phyloP scores from a whole-genome alignment of 345 rosid genomes.

The Physaria fendleri region DNA sequence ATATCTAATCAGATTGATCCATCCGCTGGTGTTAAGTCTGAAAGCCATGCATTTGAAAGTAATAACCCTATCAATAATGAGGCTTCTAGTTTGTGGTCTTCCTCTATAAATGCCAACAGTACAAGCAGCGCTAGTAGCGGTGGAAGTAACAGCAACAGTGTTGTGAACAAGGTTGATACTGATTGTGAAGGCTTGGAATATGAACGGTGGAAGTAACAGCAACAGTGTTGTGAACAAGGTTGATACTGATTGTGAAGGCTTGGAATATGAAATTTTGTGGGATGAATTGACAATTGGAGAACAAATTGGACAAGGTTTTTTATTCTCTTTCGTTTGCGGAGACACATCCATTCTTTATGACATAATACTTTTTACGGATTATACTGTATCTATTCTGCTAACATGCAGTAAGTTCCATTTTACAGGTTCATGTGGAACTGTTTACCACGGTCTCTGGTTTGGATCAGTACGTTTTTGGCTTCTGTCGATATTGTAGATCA shows the following conservation, averaged over 20 bases:
- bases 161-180: conserved; percentile 65
- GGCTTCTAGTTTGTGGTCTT: conserved; percentile 73
- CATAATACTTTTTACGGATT: conserved; percentile 16
- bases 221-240: conserved; percentile 68
- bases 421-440: conserved; percentile 98
- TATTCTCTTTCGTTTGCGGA: conserved; percentile 11
- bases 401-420: conserved; percentile 13
- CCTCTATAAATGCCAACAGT: conserved; percentile 67
- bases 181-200: conserved; percentile 75
- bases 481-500: conserved; percentile 12
- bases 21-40: conserved; percentile 40
- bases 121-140: conserved; percentile 90
- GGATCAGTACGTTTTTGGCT: conserved; percentile 88
- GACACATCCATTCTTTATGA: neutral
- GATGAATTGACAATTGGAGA: conserved; percentile 85
- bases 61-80: conserved; percentile 52
- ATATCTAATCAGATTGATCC: conserved; percentile 35
- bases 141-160: conserved; percentile 79
- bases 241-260: conserved; percentile 66
- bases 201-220: conserved; percentile 80
- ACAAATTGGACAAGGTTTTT: conserved; percentile 87
- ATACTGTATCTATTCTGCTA: conserved; percentile 10
- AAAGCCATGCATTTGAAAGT: conserved; percentile 41
- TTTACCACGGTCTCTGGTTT: conserved; percentile 94
- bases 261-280: conserved; percentile 90